phyloP scores from a whole-genome alignment of 1,139 yeast species.

The Yamadazyma dushanensis region DNA sequence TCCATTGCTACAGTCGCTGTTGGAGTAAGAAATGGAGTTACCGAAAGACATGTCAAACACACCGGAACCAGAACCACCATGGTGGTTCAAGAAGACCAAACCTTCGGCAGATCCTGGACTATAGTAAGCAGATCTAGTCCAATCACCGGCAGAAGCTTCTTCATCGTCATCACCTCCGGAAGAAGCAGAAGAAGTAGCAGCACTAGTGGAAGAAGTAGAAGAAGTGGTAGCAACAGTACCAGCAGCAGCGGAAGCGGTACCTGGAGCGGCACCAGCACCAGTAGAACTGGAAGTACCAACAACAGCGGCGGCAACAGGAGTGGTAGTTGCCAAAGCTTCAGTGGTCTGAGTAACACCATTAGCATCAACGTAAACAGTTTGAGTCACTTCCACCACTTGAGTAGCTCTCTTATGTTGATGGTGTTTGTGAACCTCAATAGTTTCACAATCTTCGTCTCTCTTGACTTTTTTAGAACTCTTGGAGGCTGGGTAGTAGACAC shows the following conservation, averaged over 20 bases:
- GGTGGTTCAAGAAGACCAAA: slow-evolving; percentile 79
- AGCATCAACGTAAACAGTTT: slow-evolving; percentile 66
- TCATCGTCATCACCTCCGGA: slow-evolving; percentile 37
- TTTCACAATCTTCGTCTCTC: slow-evolving; percentile 41
- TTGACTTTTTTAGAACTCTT: slow-evolving; percentile 17
- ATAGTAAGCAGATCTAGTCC: slow-evolving; percentile 79
- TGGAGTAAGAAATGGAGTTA: slow-evolving; percentile 84
- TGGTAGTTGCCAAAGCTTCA: slow-evolving; percentile 22
- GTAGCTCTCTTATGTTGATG: slow-evolving; percentile 65
- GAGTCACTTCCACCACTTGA: slow-evolving; percentile 67
- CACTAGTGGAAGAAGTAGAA: slow-evolving; percentile 22
- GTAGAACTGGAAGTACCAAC: slow-evolving; percentile 14
- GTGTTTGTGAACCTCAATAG: slow-evolving; percentile 50
- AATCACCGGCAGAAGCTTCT: slow-evolving; percentile 47
- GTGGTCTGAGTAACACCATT: slow-evolving; percentile 51
- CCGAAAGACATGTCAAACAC: slow-evolving; percentile 83
- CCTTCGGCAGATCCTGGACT: slow-evolving; percentile 59
- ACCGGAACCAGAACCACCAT: slow-evolving; percentile 86
- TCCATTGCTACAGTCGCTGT: slow-evolving; percentile 69
- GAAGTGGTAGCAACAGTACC: slow-evolving; percentile 36
- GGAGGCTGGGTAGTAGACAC: slow-evolving; percentile 54
- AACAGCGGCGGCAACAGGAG: slow-evolving; percentile 27
- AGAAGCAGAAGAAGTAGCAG: slow-evolving; percentile 25
- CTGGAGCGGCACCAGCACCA: slow-evolving; percentile 29
- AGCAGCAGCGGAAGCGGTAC: slow-evolving; percentile 45